Evolutionary conservation across 805 yeast species (phyloP), one percentile per base, ranked within the genome.

Genomic region (Kazachstania martiniae): DNA sequence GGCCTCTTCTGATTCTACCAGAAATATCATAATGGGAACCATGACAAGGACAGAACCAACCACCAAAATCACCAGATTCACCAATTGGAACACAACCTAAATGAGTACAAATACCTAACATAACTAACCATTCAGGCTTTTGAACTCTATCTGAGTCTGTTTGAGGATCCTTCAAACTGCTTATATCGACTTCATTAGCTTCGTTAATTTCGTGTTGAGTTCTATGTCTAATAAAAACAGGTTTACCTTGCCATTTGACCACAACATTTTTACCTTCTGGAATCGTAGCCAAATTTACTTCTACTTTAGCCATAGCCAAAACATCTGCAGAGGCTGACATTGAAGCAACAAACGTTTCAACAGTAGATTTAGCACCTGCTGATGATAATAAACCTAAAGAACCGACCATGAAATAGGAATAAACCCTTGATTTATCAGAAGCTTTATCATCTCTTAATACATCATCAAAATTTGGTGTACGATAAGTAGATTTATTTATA

Each of bases 1-100:
- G 99, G 52, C 99, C 99, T 71, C 77, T 89, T 78, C 99, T 85
- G 62, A 91, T 89, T 79, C 99, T 89, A 65, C 99, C 99, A 44
- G 96, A 87, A 68, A 93, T 93, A 69, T 91, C 98, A 68, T 91
- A 91, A 66, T 93, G 98, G 59, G 97, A 89, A 75, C 98, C 99
- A 74, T 93, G 99, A 72, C 98, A 91, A 47, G 99, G 98, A 68
- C 98, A 91, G 89, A 91, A 91, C 99, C 99, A 91, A 62, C 99
- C 99, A 62, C 96, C 97, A 53, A 74, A 91, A 66, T 91, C 99
- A 68, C 99, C 99, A 47, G 96, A 79, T 70, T 91, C 97, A 62
- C 99, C 99, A 57, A 91, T 91, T 49, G 99, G 99, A 42, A 91
- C 99, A 80, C 99, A 91, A 64, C 99, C 99, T 72, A 91, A 78